Percentiles rank a stretch among this genome's conserved stretches.
These are phyloP conservation scores for Fraxinus dipetala DNA, from an alignment of 305 asterid species.

Conservation along the genomic window DNA sequence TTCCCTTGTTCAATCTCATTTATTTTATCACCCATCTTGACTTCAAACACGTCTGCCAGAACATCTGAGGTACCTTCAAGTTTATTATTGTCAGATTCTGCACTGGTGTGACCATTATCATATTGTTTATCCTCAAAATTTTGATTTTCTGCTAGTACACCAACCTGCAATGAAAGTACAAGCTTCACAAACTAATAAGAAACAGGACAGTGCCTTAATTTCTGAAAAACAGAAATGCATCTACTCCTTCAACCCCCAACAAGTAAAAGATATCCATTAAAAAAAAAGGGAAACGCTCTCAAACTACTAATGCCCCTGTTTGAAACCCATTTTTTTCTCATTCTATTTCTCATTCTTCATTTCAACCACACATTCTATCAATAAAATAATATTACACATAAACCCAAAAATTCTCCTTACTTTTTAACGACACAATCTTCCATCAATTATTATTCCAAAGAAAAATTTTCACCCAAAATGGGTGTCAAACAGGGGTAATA, in stretches of 20 bases:
- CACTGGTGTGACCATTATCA: slow-evolving; percentile 33
- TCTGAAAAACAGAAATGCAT: not conserved
- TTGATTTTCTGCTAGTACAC: slow-evolving; percentile 24
- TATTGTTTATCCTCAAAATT: slow-evolving; percentile 36
- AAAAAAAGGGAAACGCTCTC: not conserved
- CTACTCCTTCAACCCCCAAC: not conserved
- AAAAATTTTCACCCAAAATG: too few species aligned
- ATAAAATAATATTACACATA: too few species aligned
- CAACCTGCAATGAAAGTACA: slow-evolving; percentile 34
- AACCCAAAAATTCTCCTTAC: too few species aligned
- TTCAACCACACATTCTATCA: too few species aligned
- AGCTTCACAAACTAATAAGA: slow-evolving; percentile 5
- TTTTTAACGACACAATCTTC: too few species aligned
- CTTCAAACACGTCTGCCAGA: slow-evolving; percentile 12
- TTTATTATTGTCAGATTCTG: slow-evolving; percentile 36
- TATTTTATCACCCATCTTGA: slow-evolving; percentile 28
- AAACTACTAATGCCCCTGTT: too few species aligned
- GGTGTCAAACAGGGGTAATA: too few species aligned
- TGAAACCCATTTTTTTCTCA: too few species aligned
- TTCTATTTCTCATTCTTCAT: too few species aligned
- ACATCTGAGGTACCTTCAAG: slow-evolving; percentile 20
- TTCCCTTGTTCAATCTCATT: slow-evolving; percentile 32
- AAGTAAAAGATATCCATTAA: not conserved
- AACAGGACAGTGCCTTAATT: not conserved
- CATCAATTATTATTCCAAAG: too few species aligned